Evolutionary conservation across 352 stramenopile species (phyloP), one percentile per base, ranked within the genome.

Genomic region (Sclerospora graminicola): DNA sequence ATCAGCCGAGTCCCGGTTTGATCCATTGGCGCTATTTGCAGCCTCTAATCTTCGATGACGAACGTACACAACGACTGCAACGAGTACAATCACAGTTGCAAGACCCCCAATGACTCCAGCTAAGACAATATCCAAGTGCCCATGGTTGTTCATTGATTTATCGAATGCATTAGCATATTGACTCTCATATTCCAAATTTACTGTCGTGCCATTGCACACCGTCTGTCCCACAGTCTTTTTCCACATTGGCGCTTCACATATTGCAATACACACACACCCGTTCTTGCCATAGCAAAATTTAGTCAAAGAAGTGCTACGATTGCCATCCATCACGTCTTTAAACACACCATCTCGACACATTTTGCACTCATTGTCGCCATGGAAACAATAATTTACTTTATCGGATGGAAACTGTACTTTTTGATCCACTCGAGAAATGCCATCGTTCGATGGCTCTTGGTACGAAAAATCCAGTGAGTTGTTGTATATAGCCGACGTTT

Each of bases 181-280:
- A 8, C 54, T 57, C 9, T 57, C 41, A 20, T 52, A 51, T 13
- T 58, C 40, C 34, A 40, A 56, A 32, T 53, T 56, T 11, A 55
- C 27, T 1, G 44, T 38, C 0, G 48, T 53, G 10, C 60, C 60
- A 41, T 70, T 62, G 34, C 56, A 66, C 6, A 66, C 56, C 8
- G 44, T 51, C 30, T 51, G 41, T 0, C 56, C 60, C 21, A 70
- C 48, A 0, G 57, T 64, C 1, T 15, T 32, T 28, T 51, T 57
- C 62, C 62, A 72, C 5, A 54, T 52, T 4, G 54, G 48, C n/a
- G 69, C 54, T 33, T 74, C 63, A 31, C 63, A 74, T 10, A 67
- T 40, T 16, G 63, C 63, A 20, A 69, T 54, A 40, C 63, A 74
- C 1, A 74, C 60, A 24, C 59, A 74, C 21, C 50, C 49, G 10